Percentiles rank a stretch among this genome's conserved stretches.
phyloP scores from a whole-genome alignment of 2,329 filamentous ascomycete species.

The Clarireedia hainanense region DNA sequence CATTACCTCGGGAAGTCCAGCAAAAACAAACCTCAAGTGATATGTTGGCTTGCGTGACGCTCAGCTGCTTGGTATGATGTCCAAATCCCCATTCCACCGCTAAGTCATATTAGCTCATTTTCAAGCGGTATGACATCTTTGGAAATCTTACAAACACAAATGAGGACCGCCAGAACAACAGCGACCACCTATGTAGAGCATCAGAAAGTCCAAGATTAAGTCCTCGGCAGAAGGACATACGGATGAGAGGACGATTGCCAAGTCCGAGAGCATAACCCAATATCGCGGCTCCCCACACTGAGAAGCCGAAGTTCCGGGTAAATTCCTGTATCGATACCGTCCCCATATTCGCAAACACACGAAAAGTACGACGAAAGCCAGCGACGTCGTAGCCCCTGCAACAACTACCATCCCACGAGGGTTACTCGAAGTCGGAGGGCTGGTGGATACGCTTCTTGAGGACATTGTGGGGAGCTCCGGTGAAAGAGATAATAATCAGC shows the following conservation, averaged over 20 bases:
- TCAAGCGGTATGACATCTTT: neutral
- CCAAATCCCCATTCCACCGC: slow-evolving; percentile 2
- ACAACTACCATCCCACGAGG: slow-evolving; percentile 4
- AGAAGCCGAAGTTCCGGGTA: neutral
- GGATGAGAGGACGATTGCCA: slow-evolving; percentile 8
- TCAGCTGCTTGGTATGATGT: neutral
- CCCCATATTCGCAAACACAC: slow-evolving; percentile 12
- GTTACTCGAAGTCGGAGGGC: slow-evolving; percentile 1
- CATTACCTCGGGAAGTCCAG: neutral
- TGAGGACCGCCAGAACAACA: neutral
- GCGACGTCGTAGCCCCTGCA: neutral
- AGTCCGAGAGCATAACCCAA: slow-evolving; percentile 10
- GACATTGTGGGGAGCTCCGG: neutral
- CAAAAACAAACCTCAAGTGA: neutral
- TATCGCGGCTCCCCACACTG: slow-evolving; percentile 7
- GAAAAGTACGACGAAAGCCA: slow-evolving; percentile 8
- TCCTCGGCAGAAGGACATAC: slow-evolving; percentile 1
- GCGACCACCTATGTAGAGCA: neutral
- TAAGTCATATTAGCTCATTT: neutral
- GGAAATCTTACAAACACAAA: neutral
- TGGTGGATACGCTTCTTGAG: slow-evolving; percentile 4
- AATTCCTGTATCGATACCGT: slow-evolving; percentile 8
- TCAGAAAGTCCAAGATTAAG: neutral
- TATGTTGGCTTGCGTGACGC: neutral
- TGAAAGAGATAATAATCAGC: neutral